Base-by-base conservation (phyloP, 2,329 filamentous ascomycete genomes). In the Fusarium sp. region DNA sequence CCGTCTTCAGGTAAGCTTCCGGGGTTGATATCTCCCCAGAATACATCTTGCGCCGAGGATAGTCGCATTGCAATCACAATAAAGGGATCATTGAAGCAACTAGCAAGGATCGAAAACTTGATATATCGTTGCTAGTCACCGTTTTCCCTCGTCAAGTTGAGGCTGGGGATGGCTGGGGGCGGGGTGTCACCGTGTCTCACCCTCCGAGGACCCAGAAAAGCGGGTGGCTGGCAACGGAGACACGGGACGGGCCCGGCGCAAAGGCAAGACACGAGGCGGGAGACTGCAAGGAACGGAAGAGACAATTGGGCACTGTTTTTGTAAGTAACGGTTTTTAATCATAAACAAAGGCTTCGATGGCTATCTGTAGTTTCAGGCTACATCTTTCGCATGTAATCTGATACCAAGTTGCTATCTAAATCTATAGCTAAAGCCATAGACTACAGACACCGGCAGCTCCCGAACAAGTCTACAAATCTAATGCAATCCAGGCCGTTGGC, bases 81-180 rank as follows among this genome's bases (percentile, higher is more conserved):
- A 45, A 57, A 53, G 45, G 61, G 45, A 36, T 29, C 37, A 61
- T 45, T 36, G 33, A 46, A 33, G 27, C 11, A 43, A 32, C 61
- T 65, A 65, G 61, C 61, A 65, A 51, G 61, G 61, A 39, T 65
- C 4, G 21, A 49, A 62, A 63, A 46, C 61, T 53, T 61, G 56
- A 32, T 60, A 45, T 55, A 50, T 55, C 58, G 23, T 49, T 19
- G 43, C 32, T 36, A 37, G 36, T 53, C 41, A 35, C 41, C 19
- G 17, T 50, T 46, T 58, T 63, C 33, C 57, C 41, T 65, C 33
- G 52, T 58, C 49, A 44, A 38, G 38, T 59, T 47, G 49, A 65
- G 61, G 61, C 57, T 65, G 61, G 61, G 61, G 57, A 65, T 65
- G 61, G 61, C 61, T 65, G 61, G 61, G 61, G 61, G 61, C 48